Percentiles rank a stretch among this genome's conserved stretches.
Evolutionary conservation across 2,329 filamentous ascomycete species (phyloP).

Genomic region (Aspergillus nomiae): DNA sequence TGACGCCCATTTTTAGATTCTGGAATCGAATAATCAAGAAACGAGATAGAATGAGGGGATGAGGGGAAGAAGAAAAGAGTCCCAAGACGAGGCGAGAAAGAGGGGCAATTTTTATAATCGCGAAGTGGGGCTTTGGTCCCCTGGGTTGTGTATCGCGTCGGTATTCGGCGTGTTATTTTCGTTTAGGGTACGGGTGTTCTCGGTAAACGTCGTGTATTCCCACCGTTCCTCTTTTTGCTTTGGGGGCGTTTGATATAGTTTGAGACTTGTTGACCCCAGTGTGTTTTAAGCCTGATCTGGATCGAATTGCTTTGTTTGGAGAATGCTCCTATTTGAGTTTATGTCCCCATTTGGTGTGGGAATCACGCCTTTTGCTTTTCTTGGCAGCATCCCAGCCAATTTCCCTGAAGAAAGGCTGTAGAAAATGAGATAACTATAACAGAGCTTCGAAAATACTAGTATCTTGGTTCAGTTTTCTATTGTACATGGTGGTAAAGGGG

Average conservation of each 20-base stretch:
- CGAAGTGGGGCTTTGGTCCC: neutral
- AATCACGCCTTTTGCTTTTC: neutral
- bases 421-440: too few species aligned
- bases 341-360: neutral
- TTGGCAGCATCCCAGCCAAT: neutral
- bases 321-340: neutral
- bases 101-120: constrained; percentile 7
- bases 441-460: too few species aligned
- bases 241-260: neutral
- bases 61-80: neutral
- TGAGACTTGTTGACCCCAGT: neutral
- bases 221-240: neutral
- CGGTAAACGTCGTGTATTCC: neutral
- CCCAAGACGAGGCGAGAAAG: neutral
- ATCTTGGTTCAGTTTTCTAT: too few species aligned
- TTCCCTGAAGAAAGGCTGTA: neutral
- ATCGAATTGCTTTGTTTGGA: neutral
- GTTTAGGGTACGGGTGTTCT: neutral
- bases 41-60: neutral
- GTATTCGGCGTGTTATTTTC: neutral
- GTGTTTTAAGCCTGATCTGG: neutral
- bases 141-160: neutral
- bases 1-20: constrained; percentile 65
- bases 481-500: too few species aligned
- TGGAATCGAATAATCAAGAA: neutral